Conservation (phyloP, 1,139 yeast genomes). For the Magnusiomyces fungicola region DNA sequence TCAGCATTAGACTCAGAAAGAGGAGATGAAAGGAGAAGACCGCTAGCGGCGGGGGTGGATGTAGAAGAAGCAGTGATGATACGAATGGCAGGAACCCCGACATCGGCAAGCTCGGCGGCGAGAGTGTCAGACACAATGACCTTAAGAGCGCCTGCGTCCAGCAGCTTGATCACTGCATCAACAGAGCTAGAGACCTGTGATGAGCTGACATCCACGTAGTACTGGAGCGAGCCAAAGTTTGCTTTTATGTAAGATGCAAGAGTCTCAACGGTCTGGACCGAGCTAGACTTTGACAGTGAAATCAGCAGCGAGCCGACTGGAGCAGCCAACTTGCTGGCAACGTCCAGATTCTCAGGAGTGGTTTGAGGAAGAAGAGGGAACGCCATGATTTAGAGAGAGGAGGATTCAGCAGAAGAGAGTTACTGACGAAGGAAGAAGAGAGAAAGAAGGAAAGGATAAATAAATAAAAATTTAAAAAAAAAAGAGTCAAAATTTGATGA, state of each 20-base stretch:
- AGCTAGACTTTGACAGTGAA: slow-evolving; percentile 33
- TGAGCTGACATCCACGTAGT: slow-evolving; percentile 20
- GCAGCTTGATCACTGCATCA: slow-evolving; percentile 46
- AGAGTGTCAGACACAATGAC: slow-evolving; percentile 40
- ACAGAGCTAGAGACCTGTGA: too few species aligned
- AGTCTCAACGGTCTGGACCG: slow-evolving; percentile 22
- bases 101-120: slow-evolving; percentile 35
- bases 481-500: too few species aligned
- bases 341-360: slow-evolving; percentile 22
- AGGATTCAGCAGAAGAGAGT: background rate
- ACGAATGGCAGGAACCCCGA: slow-evolving; percentile 57
- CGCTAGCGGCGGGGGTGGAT: slow-evolving; percentile 19
- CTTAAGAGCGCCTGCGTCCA: slow-evolving; percentile 60
- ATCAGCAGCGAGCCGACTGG: slow-evolving; percentile 38
- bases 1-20: slow-evolving; percentile 15
- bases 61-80: slow-evolving; percentile 36
- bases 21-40: slow-evolving; percentile 26
- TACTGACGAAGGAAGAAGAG: background rate
- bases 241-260: slow-evolving; percentile 14
- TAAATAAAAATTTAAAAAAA: too few species aligned
- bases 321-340: slow-evolving; percentile 26
- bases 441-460: too few species aligned
- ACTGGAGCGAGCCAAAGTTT: slow-evolving; percentile 33
- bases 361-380: slow-evolving; percentile 43
- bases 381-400: slow-evolving; percentile 29